phyloP scores from a whole-genome alignment of 441 rosid species.

The Pelargonium cotyledonis region DNA sequence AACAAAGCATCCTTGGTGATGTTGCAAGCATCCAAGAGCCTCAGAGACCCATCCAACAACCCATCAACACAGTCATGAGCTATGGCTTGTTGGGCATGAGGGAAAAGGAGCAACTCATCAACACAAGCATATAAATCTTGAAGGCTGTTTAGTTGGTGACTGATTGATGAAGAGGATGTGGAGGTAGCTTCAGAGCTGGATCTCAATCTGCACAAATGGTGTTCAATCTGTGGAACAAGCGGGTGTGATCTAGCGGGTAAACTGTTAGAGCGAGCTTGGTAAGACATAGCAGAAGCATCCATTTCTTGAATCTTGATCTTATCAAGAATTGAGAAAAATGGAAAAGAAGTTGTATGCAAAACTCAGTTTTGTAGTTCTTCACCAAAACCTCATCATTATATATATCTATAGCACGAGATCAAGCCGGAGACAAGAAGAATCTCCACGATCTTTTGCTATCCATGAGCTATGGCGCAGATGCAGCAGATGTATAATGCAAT shows the following conservation, averaged over 20 bases:
- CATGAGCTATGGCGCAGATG: no score
- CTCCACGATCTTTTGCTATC: no score
- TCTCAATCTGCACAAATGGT: constrained; percentile 28
- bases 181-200: constrained; percentile 19
- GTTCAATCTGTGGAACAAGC: constrained; percentile 21
- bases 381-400: neutral
- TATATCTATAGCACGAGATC: no score
- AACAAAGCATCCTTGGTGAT: constrained; percentile 30
- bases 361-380: neutral
- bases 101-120: constrained; percentile 30
- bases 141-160: constrained; percentile 23
- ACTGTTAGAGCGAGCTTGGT: constrained; percentile 37
- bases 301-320: neutral
- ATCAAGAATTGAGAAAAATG: no score
- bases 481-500: no score
- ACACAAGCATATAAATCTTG: constrained; percentile 40
- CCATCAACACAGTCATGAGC: constrained; percentile 25
- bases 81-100: constrained; percentile 28
- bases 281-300: neutral
- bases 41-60: constrained; percentile 31
- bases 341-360: neutral
- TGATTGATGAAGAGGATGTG: constrained; percentile 28
- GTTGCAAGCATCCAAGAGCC: constrained; percentile 32
- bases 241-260: constrained; percentile 37
- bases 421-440: no score